Conservation (phyloP, 2,329 filamentous ascomycete species). For the Parasarocladium wereldwijsianum region DNA sequence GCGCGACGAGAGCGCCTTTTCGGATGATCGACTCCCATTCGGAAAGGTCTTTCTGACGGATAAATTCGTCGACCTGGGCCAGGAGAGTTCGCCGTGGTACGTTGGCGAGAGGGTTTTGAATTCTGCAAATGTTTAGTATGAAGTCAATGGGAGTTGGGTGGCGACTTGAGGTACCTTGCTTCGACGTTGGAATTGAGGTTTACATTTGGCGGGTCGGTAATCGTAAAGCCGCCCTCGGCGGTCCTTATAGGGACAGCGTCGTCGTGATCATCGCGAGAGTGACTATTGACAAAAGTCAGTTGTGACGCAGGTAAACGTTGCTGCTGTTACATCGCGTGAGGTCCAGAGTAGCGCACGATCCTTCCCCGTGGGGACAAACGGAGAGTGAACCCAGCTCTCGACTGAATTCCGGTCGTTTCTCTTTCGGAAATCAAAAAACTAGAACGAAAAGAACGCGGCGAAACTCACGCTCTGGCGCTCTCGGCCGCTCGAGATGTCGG, state of each 20-base stretch:
- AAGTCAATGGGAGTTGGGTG: not conserved
- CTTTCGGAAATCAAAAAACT: too few species aligned
- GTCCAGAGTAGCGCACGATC: too few species aligned
- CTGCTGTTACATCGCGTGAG: not conserved
- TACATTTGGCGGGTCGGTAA: conserved; percentile 17
- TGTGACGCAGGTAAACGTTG: not conserved
- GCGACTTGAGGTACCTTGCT: conserved; percentile 22
- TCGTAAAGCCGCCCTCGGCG: conserved; percentile 20
- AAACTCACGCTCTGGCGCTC: conserved; percentile 2
- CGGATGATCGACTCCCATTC: conserved; percentile 44
- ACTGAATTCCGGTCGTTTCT: too few species aligned
- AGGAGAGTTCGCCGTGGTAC: conserved; percentile 36
- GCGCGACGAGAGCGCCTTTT: conserved; percentile 61
- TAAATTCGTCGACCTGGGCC: conserved; percentile 45
- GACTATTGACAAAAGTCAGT: conserved; percentile 1
- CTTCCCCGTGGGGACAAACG: too few species aligned
- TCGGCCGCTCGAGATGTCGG: conserved; percentile 2
- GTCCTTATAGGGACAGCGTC: conserved; percentile 2
- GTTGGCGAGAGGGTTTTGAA: conserved; percentile 35
- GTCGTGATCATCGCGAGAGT: conserved; percentile 2
- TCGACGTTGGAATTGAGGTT: conserved; percentile 31
- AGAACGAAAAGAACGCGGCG: too few species aligned
- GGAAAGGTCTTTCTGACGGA: conserved; percentile 39
- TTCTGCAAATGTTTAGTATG: conserved; percentile 14
- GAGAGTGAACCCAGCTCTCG: too few species aligned